Percentiles rank a stretch among this genome's conserved stretches.
These are phyloP conservation scores for Kwoniella bestiolae DNA, from an alignment of 768 basidiomycete species.

Conservation along the genomic window DNA sequence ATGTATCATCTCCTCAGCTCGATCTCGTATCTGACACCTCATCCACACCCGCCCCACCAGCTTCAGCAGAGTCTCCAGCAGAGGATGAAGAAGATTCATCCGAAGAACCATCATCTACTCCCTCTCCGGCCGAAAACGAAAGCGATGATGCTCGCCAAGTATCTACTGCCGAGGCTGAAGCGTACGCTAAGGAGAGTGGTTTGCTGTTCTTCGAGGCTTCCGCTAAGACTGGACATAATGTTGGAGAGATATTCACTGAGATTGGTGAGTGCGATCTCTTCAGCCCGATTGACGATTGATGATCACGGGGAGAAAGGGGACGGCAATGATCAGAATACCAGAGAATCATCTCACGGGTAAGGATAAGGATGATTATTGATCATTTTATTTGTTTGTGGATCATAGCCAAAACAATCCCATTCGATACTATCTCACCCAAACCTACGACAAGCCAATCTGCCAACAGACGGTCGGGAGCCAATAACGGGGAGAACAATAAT, in stretches of 20 bases:
- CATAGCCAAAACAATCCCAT: constrained; percentile 80
- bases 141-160: constrained; percentile 70
- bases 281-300: too few relatives aligned
- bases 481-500: constrained; percentile 18
- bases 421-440: constrained; percentile 87
- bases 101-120: constrained; percentile 10
- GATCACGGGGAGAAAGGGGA: too few relatives aligned
- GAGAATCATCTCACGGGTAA: too few relatives aligned
- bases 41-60: constrained; percentile 65
- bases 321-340: too few relatives aligned
- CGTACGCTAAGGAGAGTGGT: constrained; percentile 93
- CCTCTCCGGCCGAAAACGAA: constrained; percentile 8
- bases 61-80: constrained; percentile 59
- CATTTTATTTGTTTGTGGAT: neutral
- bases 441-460: constrained; percentile 65
- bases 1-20: constrained; percentile 37
- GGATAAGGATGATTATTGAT: too few relatives aligned
- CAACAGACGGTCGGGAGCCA: constrained; percentile 26
- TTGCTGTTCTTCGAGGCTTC: constrained; percentile 96
- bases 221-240: constrained; percentile 76
- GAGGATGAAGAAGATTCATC: constrained; percentile 60
- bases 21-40: constrained; percentile 52
- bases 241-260: constrained; percentile 96
- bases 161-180: constrained; percentile 89
- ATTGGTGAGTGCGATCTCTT: constrained; percentile 74